phyloP scores from a whole-genome alignment of 768 basidiomycete genomes.

The Pholiota molesta region DNA sequence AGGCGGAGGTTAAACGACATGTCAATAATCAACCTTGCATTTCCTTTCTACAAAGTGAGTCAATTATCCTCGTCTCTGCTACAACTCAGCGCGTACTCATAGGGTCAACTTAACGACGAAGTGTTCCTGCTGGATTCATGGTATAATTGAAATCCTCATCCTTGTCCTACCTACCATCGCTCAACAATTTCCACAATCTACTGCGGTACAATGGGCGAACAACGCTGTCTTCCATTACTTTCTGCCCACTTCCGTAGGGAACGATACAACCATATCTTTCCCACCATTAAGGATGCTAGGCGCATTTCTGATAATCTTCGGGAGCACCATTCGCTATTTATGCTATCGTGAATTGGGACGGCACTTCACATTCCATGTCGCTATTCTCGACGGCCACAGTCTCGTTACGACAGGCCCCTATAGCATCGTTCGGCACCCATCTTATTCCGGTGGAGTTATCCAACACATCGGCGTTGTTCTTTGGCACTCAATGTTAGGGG shows the following conservation, averaged over 20 bases:
- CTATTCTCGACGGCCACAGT: constrained; percentile 39
- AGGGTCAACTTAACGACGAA: neutral
- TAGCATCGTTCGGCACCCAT: constrained; percentile 46
- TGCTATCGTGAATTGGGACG: constrained; percentile 19
- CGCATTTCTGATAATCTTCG: neutral
- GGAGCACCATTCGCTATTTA: constrained; percentile 29
- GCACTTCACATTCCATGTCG: constrained; percentile 5
- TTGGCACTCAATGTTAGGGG: constrained; percentile 23
- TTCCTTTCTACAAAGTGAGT: too few species aligned
- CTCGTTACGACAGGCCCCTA: constrained; percentile 50
- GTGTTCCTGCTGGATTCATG: neutral
- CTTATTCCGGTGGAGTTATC: constrained; percentile 41
- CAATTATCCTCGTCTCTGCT: too few species aligned
- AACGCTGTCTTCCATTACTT: neutral
- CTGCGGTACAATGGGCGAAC: neutral
- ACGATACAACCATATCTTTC: neutral
- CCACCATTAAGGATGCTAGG: neutral
- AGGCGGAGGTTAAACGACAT: too few species aligned
- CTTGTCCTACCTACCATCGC: neutral
- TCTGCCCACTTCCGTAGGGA: neutral
- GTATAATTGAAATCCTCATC: neutral
- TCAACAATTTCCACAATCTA: neutral
- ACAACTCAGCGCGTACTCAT: too few species aligned
- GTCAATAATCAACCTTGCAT: too few species aligned
- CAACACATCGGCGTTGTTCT: constrained; percentile 31